phyloP scores from a whole-genome alignment of 2,329 filamentous ascomycete genomes.

The Cercospora sesami region DNA sequence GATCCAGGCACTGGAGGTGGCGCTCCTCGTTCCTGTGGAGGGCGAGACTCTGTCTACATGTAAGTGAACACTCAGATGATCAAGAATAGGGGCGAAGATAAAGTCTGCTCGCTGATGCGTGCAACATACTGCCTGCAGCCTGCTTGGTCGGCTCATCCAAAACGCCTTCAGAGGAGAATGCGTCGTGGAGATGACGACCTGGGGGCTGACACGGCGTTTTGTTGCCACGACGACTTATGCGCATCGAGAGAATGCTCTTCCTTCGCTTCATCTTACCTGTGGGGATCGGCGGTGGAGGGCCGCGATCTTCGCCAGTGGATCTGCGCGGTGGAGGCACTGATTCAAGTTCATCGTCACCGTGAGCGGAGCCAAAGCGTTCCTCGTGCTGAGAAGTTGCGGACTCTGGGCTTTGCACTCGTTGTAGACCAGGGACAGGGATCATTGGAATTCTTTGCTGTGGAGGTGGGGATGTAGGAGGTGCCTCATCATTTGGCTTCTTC shows the following conservation, averaged over 20 bases:
- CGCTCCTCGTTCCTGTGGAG: constrained; percentile 22
- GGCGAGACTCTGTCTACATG: constrained; percentile 24
- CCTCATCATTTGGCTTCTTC: constrained; percentile 42
- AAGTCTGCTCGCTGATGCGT: constrained; percentile 17
- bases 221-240: constrained; percentile 12
- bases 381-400: constrained; percentile 45
- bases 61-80: constrained; percentile 14
- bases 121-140: constrained; percentile 17
- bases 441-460: constrained; percentile 52
- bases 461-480: constrained; percentile 23
- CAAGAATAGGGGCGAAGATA: constrained; percentile 7
- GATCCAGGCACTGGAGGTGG: constrained; percentile 25
- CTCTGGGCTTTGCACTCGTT: constrained; percentile 54
- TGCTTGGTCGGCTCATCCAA: constrained; percentile 11
- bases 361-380: constrained; percentile 40
- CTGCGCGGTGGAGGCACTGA: constrained; percentile 46
- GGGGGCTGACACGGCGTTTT: constrained; percentile 12
- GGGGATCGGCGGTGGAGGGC: constrained; percentile 46
- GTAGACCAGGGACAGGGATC: constrained; percentile 63
- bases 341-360: constrained; percentile 55
- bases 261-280: constrained; percentile 50
- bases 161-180: constrained; percentile 17
- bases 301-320: constrained; percentile 41
- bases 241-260: constrained; percentile 13
- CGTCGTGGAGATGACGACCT: constrained; percentile 11